Base-by-base conservation (phyloP, 2,329 filamentous ascomycete genomes). In the Colletotrichum lini region DNA sequence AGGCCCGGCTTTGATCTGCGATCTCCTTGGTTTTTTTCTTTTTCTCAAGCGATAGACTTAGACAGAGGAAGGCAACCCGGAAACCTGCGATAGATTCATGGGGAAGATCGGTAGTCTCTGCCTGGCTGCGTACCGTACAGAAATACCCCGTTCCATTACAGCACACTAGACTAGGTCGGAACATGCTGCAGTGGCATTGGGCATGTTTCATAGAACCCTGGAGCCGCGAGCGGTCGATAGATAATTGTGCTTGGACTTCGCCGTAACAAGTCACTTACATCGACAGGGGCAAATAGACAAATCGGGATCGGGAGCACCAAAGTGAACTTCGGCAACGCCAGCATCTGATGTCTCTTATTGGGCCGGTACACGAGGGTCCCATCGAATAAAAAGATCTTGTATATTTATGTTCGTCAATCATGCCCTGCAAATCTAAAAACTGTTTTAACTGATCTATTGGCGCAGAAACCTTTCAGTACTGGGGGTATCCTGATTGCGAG, bases 401-500 rank as follows among this genome's bases (percentile, higher is more conserved):
- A 38, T 38, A 38, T 38, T 10, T 10, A 9, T 57, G 54, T 18
- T 57, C 13, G 12, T 57, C 38, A 57, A 42, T 8, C 15, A 57
- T 57, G 54, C 54, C 42, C n/a, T 23, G 38, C 15, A 42, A 10
- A 13, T 42, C n/a, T 42, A 9, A 16, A 23, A 2, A 10, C 30
- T 21, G 18, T 57, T 30, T 18, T 6, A 42, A n/a, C 21, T n/a
- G 7, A 16, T 42, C 54, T 13, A 57, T 18, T 13, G n/a, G 58
- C 13, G 45, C 30, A 40, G 4, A 40, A 21, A 40, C n/a, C 26
- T 6, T n/a, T 40, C 45, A 63, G 38, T 44, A 63, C 2, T 54
- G 35, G 23, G 49, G 4, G 38, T 50, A 69, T 35, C 67, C 69
- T 13, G 65, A 72, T 49, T 72, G 69, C 38, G 58, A 12, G 38